Base-by-base conservation (phyloP, 345 rosid species). In the Adansonia digitata region DNA sequence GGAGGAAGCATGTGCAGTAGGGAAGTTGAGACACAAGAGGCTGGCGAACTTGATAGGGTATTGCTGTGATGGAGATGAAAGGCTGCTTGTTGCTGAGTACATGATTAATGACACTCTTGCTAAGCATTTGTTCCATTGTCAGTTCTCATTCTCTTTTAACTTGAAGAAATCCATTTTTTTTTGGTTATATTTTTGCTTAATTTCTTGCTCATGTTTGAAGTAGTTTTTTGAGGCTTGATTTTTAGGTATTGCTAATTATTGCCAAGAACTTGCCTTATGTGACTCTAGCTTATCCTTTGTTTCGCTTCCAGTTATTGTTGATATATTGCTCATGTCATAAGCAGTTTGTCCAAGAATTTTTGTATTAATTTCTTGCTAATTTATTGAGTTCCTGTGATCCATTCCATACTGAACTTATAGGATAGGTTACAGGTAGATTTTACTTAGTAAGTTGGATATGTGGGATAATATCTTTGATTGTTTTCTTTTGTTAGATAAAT, bases 61-160 rank as follows among this genome's bases (percentile, higher is more conserved):
- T 71, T 94, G 97, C 78, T 94, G 97, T 77, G 93, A 92, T 55
- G 98, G 97, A 13, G 97, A 94, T 75, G 97, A 94, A 84, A 91
- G 98, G 80, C 68, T 94, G 83, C 90, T 94, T 65, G 97, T 92
- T 62, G 90, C 98, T 0, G 98, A 94, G 77, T 91, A 84, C 79
- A 88, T 94, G 97, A 90, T 97, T 14, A 91, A 92, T 75, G 93
- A 92, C 67, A 92, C 91, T 24, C 95, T 94, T 45, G 83, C 88
- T 5, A 94, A 92, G 78, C 97, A 94, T 79, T 81, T 94, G 3
- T 94, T 94, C 69, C 98, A 94, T 77, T 94, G 98, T 94, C 53
- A 39, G 62, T 64, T 65, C 26, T 29, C 39, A 6, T 57, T 64
- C 39, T 53, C 68, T 43, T 70, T 43, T 68, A 37, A 63, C n/a